phyloP scores from a whole-genome alignment of 768 basidiomycete species.

The Rhodosporidiobolus odoratus region DNA sequence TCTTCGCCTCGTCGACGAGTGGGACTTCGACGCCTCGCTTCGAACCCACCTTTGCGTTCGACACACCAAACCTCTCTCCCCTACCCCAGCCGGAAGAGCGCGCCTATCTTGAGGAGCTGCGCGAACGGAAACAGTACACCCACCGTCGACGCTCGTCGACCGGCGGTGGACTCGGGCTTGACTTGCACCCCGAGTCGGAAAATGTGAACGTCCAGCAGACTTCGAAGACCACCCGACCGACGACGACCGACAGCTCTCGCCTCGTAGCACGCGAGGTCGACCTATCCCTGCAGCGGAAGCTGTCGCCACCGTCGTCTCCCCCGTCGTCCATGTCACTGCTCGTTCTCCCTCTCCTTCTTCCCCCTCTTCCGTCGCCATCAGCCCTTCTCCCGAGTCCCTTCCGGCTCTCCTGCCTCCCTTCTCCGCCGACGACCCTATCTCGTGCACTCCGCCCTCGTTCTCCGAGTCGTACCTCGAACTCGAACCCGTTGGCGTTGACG shows the following conservation, averaged over 20 bases:
- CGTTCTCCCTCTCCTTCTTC: neutral
- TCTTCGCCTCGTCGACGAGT: too few species aligned
- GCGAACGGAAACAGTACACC: slow-evolving; percentile 3
- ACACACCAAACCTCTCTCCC: slow-evolving; percentile 18
- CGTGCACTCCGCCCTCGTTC: slow-evolving; percentile 2
- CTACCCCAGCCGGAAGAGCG: slow-evolving; percentile 24
- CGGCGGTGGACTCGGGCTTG: neutral
- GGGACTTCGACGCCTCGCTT: slow-evolving; percentile 1
- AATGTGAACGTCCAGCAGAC: neutral
- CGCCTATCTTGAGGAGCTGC: slow-evolving; percentile 19
- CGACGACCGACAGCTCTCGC: slow-evolving; percentile 29
- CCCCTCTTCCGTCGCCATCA: neutral
- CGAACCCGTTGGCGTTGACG: slow-evolving; percentile 6
- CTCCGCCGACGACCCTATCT: neutral
- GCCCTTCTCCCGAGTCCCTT: neutral
- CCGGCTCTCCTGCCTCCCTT: neutral
- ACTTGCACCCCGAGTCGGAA: neutral
- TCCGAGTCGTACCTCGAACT: slow-evolving; percentile 28
- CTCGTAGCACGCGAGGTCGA: slow-evolving; percentile 41
- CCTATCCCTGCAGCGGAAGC: slow-evolving; percentile 39
- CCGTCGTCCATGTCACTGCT: neutral
- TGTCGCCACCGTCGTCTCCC: slow-evolving; percentile 7
- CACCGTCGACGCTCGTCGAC: neutral
- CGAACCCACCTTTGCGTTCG: slow-evolving; percentile 36
- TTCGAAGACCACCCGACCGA: neutral